Evolutionary conservation across 768 basidiomycete species (phyloP).

Genomic region (Tylopilus sp.): DNA sequence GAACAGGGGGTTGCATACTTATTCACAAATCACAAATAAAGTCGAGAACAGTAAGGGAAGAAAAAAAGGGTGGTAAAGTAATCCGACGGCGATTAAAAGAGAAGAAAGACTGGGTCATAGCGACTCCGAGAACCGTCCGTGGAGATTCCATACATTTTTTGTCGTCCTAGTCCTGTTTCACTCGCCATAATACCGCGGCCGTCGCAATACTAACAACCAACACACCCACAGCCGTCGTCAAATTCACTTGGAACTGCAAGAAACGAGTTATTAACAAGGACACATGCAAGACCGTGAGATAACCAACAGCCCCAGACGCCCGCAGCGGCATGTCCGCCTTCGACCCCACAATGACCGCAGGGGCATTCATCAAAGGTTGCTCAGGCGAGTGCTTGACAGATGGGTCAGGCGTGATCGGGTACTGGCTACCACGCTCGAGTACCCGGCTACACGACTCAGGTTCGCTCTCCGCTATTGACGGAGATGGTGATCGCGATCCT

Average conservation of each 20-base stretch:
- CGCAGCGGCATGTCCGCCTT: conserved; percentile 18
- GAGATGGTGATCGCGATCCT: conserved; percentile 29
- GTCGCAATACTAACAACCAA: conserved; percentile 65
- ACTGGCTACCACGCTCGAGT: conserved; percentile 19
- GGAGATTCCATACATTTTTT: conserved; percentile 11
- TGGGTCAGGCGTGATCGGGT: conserved; percentile 30
- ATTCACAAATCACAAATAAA: conserved; percentile 24
- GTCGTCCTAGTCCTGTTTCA: conserved; percentile 41
- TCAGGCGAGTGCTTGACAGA: conserved; percentile 30
- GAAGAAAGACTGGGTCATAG: neutral
- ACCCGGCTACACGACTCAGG: conserved; percentile 22
- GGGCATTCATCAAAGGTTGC: conserved; percentile 11
- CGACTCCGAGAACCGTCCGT: conserved; percentile 14
- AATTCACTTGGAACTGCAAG: conserved; percentile 28
- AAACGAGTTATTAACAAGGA: conserved; percentile 19
- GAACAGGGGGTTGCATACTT: conserved; percentile 21
- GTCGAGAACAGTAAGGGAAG: conserved; percentile 10
- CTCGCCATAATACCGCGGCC: conserved; percentile 70
- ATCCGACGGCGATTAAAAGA: conserved; percentile 16
- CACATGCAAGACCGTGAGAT: conserved; percentile 15
- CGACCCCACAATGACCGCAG: conserved; percentile 9
- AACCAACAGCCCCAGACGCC: conserved; percentile 28
- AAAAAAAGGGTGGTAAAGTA: conserved; percentile 30
- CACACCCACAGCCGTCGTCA: conserved; percentile 58
- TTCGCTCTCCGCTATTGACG: conserved; percentile 30